Base-by-base conservation (phyloP, 2,329 filamentous ascomycete genomes). In the Thelonectria blattea region DNA sequence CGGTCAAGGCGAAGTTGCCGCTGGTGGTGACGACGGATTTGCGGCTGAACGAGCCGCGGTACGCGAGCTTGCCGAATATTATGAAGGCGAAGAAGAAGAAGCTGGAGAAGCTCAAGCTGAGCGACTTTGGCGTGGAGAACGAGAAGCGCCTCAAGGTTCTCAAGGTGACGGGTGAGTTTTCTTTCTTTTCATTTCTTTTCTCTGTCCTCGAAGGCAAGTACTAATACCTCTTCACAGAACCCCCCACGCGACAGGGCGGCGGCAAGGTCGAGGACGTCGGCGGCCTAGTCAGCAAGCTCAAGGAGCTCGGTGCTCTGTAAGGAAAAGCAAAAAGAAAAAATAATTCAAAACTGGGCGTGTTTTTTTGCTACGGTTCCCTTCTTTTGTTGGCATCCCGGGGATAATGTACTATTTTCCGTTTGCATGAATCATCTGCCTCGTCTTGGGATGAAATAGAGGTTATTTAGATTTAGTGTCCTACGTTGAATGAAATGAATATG, bases 71-170 rank as follows among this genome's bases (percentile, higher is more conserved):
- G 85, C 94, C 93, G 52, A 98, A 98, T 76, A 98, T 99, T 67
- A 99, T 99, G 95, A 99, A 98, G 89, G 95, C 95, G 54, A 99
- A 99, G 91, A 99, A 98, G 91, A 99, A 99, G 90, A 91, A 91
- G 73, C 74, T 99, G 70, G 92, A 95, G 72, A 98, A 97, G 90
- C 90, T 92, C 85, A 92, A 85, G 67, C 76, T 97, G 75, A 85
- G 82, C 58, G 95, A 99, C 74, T 91, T 91, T 76, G 92, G 91
- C 2, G 79, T 97, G 45, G 88, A 93, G 70, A 86, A 85, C 53
- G 84, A 85, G 76, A 88, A 85, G 78, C 85, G 93, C 71, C 79
- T 99, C 75, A 97, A 95, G 87, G 91, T 92, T 56, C 73, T 98
- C 70, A 95, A 95, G 85, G 93, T 99, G 66, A 87, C 85, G 50